These are phyloP conservation scores for Neodidymelliopsis sp. DNA, from an alignment of 2,329 filamentous ascomycete genomes.

Conservation along the genomic window DNA sequence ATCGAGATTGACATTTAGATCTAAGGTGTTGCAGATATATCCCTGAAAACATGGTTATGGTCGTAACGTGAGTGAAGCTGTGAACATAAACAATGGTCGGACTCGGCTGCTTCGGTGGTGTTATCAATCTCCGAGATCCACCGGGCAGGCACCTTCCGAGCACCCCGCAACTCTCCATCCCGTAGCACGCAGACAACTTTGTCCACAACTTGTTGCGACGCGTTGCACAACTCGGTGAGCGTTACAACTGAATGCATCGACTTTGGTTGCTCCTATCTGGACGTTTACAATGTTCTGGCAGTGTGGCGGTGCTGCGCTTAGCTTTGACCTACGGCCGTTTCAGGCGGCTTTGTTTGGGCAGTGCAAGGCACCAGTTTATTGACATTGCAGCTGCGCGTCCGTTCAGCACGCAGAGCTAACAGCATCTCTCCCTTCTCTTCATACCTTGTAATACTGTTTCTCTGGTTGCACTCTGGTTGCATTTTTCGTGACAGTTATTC, in stretches of 20 bases:
- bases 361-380: slow-evolving; percentile 19
- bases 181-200: background rate
- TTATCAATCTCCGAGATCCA: background rate
- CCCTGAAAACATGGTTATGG: too few species aligned
- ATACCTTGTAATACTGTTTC: too few species aligned
- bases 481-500: background rate
- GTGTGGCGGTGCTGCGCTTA: slow-evolving; percentile 12
- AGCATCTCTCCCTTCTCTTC: background rate
- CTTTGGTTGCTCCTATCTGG: background rate
- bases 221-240: background rate
- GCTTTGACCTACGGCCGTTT: slow-evolving; percentile 4
- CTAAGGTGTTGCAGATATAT: too few species aligned
- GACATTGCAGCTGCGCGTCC: slow-evolving; percentile 1
- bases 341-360: slow-evolving; percentile 15
- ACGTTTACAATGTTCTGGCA: background rate
- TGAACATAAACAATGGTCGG: background rate
- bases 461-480: background rate
- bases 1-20: too few species aligned
- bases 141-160: background rate
- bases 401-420: background rate
- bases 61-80: background rate
- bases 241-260: background rate
- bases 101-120: background rate
- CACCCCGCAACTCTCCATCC: background rate
- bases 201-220: background rate